Evolutionary conservation across 805 yeast genomes (phyloP).

Genomic region (Monosporozyma yasuniensis): DNA sequence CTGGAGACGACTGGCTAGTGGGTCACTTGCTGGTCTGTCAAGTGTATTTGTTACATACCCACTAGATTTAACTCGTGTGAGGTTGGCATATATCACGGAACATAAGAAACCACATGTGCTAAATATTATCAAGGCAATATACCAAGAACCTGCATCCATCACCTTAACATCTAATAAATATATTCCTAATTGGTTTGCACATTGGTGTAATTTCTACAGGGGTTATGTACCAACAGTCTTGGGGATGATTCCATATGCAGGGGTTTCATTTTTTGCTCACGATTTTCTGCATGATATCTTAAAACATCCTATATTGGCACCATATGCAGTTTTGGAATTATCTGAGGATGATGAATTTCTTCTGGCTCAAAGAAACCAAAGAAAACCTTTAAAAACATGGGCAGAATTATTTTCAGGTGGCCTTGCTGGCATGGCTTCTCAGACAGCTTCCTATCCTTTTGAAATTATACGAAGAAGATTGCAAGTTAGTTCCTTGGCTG

Average conservation of each 20-base stretch:
- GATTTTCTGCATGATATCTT: constrained; percentile 83
- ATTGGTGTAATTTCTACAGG: constrained; percentile 66
- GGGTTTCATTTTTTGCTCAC: constrained; percentile 92
- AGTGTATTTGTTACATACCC: constrained; percentile 90
- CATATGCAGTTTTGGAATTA: constrained; percentile 38
- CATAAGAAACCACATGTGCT: constrained; percentile 24
- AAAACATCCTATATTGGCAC: constrained; percentile 47
- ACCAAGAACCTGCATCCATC: constrained; percentile 26
- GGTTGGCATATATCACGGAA: constrained; percentile 81
- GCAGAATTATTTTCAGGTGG: constrained; percentile 95
- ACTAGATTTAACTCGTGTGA: constrained; percentile 77
- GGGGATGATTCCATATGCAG: constrained; percentile 97
- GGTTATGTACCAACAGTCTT: constrained; percentile 90
- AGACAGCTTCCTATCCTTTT: constrained; percentile 93
- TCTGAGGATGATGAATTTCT: constrained; percentile 15
- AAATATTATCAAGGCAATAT: constrained; percentile 24
- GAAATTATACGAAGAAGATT: constrained; percentile 90
- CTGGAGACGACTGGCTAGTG: constrained; percentile 70
- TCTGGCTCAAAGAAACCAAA: constrained; percentile 18
- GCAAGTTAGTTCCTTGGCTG: constrained; percentile 86
- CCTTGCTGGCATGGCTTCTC: constrained; percentile 88
- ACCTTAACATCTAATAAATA: constrained; percentile 30
- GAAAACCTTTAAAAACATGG: constrained; percentile 74
- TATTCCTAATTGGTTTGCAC: constrained; percentile 29
- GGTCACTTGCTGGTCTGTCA: constrained; percentile 81